Base-by-base conservation (phyloP, 768 basidiomycete genomes). In the Pluteus cervinus region DNA sequence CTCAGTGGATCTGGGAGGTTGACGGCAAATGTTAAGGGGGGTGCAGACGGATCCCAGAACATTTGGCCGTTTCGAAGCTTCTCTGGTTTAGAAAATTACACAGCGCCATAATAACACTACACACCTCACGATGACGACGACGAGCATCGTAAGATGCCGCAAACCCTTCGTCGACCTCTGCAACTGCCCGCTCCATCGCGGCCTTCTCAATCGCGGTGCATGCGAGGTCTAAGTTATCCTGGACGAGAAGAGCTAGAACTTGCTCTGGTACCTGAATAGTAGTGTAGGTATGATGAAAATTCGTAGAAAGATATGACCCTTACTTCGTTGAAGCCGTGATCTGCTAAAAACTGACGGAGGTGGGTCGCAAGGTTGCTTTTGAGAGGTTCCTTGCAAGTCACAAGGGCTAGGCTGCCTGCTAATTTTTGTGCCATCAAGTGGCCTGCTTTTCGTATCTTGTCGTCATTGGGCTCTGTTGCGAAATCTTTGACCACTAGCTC, bases 351-450 rank as follows among this genome's bases (percentile, higher is more conserved):
- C 30, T 81, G 77, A n/a, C 92, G 82, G 22, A 97, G 69, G 52
- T 94, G 91, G 37, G 76, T 82, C 12, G 84, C 81, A 51, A 98
- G 79, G 58, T 96, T 93, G 55, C 84, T 86, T 53, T 91, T 83
- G 41, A 99, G 61, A 1, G 94, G 93, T 52, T 99, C 96, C 57
- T 97, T 98, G 71, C 94, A 98, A 12, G 96, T 98, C 11, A 99
- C 96, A 37, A 97, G 65, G 17, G 96, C 96, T 33, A 99, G 75
- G 49, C 88, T 93, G 26, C 94, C 93, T 11, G 96, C 96, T 36
- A 99, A 76, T 56, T 91, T 94, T 61, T 91, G 90, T 2, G 92
- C 93, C 93, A 97, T 98, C 24, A 91, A 58, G 57, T 96, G 91
- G 9, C 87, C 91, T 17, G 96, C 90, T 50, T 83, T 83, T 23